Base-by-base conservation (phyloP, 805 yeast genomes). In the Torulaspora delbrueckii region DNA sequence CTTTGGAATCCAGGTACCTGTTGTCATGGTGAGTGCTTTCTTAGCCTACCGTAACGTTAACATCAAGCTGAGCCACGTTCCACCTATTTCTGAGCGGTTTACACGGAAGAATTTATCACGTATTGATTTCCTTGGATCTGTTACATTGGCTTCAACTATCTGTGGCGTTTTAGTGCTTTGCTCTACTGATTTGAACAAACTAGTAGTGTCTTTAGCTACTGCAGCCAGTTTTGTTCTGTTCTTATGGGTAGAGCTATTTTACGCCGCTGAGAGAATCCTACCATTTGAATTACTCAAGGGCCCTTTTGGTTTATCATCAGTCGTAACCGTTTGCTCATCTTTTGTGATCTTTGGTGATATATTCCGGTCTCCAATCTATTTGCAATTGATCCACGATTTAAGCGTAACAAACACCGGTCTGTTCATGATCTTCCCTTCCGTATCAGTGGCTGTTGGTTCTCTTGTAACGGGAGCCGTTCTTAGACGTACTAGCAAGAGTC, bases 101-200 rank as follows among this genome's bases (percentile, higher is more conserved):
- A 59, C 68, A 1, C 66, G 69, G 51, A 66, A 67, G 19, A 76
- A 81, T 52, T 58, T 84, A 52, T 71, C 73, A 42, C 70, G 83
- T 33, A 74, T 87, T 30, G 95, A 86, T 58, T 72, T 82, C 53
- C 59, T 71, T n/a, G 95, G 95, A 1, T 75, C 88, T 1, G 56
- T 74, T 27, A 65, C 79, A 25, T 72, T 87, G 46, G 88, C 85
- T 0, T 48, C 73, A 0, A 68, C 84, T 0, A 69, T 78, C 37
- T 67, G 73, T 57, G 59, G 71, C 5, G 50, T 75, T 6, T 61
- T 78, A 58, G 63, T 71, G 9, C 73, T 79, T 18, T 75, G 77
- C 3, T 73, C 81, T 0, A 62, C 75, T 28, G 74, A 76, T 4
- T 73, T 78, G 13, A 68, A 70, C 42, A 70, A 72, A 19, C 47